Base-by-base conservation (phyloP, 2,329 filamentous ascomycete species). In the Lasiodiplodia hormozganensis region DNA sequence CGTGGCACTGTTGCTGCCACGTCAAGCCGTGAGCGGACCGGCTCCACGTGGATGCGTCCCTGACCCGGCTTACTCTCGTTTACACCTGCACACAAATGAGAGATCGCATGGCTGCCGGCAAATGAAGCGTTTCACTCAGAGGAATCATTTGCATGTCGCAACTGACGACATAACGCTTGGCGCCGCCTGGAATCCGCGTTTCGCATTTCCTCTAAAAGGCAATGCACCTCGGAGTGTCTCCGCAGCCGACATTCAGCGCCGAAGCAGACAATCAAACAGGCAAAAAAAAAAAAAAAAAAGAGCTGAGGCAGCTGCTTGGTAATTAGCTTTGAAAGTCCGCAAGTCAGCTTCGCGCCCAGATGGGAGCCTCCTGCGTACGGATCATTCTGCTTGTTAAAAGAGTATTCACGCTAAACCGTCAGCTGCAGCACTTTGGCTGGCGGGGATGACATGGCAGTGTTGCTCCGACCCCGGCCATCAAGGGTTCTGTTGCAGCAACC, bases 21-120 rank as follows among this genome's bases (percentile, higher is more conserved):
- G 60, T 64, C 60, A 52, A 52, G 60, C 23, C 47, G 47, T 52
- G 47, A 38, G 25, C 47, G 14, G 21, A 38, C 4, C 47, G 14
- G 47, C n/a, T 21, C 51, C 60, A 64, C 60, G 60, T 64, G 60
- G 28, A 18, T 51, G 60, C 60, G 51, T 52, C 12, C 43, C 60
- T 11, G 31, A n/a, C 28, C 31, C 12, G 21, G 58, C 34, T 21
- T 21, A 60, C 18, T 28, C 47, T 47, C 60, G 36, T 36, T 52
- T n/a, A 36, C 47, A 18, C 7, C 25, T 25, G 1, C 60, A 36
- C 60, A 18, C 36, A 5, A 38, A 52, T 10, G 38, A n/a, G 60
- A 34, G 4, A 60, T 28, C 21, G 60, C 18, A 47, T 52, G 14
- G 40, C 43, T 51, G 36, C 28, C 34, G 28, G 58, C 28, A 14